phyloP scores from a whole-genome alignment of 2,329 filamentous ascomycete species.

The Cryphonectria naterciae region DNA sequence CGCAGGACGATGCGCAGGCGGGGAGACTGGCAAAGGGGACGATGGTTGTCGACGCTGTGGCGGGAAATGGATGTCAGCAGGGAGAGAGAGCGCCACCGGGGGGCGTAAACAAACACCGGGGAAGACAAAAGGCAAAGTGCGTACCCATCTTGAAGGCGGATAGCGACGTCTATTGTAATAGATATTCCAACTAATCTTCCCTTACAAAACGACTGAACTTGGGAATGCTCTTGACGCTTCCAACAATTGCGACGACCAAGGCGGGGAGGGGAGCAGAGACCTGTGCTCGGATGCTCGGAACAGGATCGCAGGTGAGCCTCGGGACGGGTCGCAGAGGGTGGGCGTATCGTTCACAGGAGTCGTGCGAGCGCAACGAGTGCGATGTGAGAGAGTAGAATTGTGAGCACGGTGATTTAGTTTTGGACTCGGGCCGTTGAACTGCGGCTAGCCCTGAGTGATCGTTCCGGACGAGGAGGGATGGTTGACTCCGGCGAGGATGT shows the following conservation, averaged over 20 bases:
- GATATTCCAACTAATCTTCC: not conserved
- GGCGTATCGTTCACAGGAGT: not conserved
- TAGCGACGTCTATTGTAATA: not conserved
- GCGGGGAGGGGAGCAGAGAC: not conserved
- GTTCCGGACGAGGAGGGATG: not conserved
- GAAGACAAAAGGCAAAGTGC: not conserved
- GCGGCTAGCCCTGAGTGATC: not conserved
- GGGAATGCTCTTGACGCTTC: not conserved
- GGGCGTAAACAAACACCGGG: not conserved
- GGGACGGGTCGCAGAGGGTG: not conserved
- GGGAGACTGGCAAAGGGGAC: slow-evolving; percentile 64
- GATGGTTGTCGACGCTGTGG: slow-evolving; percentile 53
- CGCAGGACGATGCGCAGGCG: slow-evolving; percentile 63
- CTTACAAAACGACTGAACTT: not conserved
- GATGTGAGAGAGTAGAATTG: not conserved
- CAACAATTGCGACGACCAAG: not conserved
- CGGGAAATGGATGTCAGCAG: not conserved
- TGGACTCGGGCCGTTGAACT: not conserved
- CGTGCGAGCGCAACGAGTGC: not conserved
- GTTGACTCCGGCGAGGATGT: not conserved
- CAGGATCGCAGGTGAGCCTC: not conserved
- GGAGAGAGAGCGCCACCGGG: not conserved
- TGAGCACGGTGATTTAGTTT: not conserved
- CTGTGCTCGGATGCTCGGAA: not conserved
- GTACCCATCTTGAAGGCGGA: slow-evolving; percentile 25